A percentile compares a stretch with the other conserved stretches of the same genome.
Conservation (phyloP, 1,284 basidiomycete species). For the Fistulina hepatica region DNA sequence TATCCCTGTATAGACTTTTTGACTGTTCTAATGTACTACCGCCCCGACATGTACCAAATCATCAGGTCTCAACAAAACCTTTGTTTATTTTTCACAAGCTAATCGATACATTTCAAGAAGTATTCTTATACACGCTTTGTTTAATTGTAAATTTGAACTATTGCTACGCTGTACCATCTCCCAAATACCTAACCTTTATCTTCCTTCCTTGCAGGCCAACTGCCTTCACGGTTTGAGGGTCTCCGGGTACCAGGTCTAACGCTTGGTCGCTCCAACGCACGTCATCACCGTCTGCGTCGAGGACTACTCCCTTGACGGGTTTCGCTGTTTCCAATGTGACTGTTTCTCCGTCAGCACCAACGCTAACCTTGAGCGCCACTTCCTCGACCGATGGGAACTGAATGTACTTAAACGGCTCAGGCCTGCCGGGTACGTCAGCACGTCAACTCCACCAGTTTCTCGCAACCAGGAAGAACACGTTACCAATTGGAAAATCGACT, state of each 20-base stretch:
- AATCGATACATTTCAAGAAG: too few species aligned
- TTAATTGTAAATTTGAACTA: neutral
- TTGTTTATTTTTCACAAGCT: too few species aligned
- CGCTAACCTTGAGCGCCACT: constrained; percentile 43
- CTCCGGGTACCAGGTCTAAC: constrained; percentile 77
- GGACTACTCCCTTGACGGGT: constrained; percentile 78
- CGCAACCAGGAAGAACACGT: constrained; percentile 14
- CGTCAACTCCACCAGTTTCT: constrained; percentile 5
- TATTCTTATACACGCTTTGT: too few species aligned
- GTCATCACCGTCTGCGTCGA: constrained; percentile 64
- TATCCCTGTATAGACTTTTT: too few species aligned
- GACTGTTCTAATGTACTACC: too few species aligned
- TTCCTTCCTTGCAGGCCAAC: constrained; percentile 55
- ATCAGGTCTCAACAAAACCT: too few species aligned
- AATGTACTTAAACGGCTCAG: constrained; percentile 86
- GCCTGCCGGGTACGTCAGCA: constrained; percentile 37
- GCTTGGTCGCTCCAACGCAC: constrained; percentile 79
- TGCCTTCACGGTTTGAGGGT: constrained; percentile 58
- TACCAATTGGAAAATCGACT: constrained; percentile 76
- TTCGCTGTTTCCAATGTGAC: constrained; percentile 49
- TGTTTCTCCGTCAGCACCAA: constrained; percentile 46
- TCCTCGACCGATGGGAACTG: constrained; percentile 57
- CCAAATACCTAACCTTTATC: constrained; percentile 58
- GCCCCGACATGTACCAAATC: too few species aligned
- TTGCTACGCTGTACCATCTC: constrained; percentile 57